These are phyloP conservation scores for Colletotrichum echinochloae DNA, from an alignment of 2,329 filamentous ascomycete species.

Conservation along the genomic window DNA sequence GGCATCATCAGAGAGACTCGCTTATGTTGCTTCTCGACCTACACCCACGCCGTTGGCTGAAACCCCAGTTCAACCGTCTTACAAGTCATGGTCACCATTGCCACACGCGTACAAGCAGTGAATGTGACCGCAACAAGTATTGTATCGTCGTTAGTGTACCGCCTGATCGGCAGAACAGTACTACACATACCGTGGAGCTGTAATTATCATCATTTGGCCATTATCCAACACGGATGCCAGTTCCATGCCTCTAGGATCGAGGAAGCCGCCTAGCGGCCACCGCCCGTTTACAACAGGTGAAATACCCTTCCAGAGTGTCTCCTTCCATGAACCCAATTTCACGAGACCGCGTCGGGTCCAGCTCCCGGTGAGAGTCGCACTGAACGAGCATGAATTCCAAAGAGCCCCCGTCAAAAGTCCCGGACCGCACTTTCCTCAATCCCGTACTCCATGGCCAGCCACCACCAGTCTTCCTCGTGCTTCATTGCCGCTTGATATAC, in stretches of 20 bases:
- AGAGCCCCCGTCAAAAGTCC: constrained; percentile 21
- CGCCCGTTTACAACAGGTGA: constrained; percentile 38
- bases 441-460: constrained; percentile 27
- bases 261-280: constrained; percentile 39
- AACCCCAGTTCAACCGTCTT: background rate
- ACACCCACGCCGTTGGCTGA: background rate
- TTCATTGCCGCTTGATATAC: background rate
- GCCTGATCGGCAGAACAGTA: too few relatives aligned
- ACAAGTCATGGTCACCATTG: background rate
- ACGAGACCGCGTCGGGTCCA: constrained; percentile 35
- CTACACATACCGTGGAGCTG: background rate
- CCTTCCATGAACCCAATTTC: constrained; percentile 40
- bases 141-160: background rate
- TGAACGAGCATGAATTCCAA: constrained; percentile 40
- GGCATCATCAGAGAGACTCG: background rate
- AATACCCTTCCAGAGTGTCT: constrained; percentile 38
- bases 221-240: background rate
- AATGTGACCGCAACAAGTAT: background rate
- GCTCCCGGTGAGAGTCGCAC: constrained; percentile 42
- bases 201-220: too few relatives aligned
- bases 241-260: background rate
- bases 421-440: constrained; percentile 24
- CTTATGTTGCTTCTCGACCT: background rate
- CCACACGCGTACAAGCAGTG: background rate
- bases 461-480: constrained; percentile 35